A percentile compares a stretch with the other conserved stretches of the same genome.
phyloP scores from a whole-genome alignment of 345 rosid species.

The Populus euphratica region DNA sequence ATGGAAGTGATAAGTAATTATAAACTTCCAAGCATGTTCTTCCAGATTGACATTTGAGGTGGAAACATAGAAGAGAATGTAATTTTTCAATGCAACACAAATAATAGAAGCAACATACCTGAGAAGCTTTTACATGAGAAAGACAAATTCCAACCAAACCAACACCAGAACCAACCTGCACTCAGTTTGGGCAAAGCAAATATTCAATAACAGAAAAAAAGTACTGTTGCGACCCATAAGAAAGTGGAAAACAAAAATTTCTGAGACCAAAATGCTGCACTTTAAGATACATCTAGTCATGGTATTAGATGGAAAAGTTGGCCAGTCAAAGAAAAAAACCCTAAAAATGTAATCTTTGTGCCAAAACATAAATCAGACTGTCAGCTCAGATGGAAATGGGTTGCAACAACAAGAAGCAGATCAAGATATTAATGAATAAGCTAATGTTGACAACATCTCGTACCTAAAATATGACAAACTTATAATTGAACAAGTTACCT shows the following conservation, averaged over 20 bases:
- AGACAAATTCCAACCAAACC: constrained; percentile 84
- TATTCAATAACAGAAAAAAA: background rate
- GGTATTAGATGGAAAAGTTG: background rate
- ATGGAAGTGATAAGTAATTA: background rate
- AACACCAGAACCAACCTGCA: constrained; percentile 90
- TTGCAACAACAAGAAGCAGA: background rate
- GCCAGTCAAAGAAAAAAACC: background rate
- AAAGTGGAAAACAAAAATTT: background rate
- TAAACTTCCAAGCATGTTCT: background rate
- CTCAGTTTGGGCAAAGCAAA: background rate
- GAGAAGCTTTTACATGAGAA: constrained; percentile 65
- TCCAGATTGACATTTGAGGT: background rate
- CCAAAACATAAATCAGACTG: background rate
- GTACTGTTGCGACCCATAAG: background rate
- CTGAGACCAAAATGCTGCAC: background rate
- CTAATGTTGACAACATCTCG: background rate
- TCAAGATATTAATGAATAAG: background rate
- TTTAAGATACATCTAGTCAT: background rate
- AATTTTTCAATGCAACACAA: background rate
- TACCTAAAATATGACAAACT: background rate
- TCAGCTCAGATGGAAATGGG: background rate
- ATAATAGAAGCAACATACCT: constrained; percentile 38
- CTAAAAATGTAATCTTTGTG: background rate
- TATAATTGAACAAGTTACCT: constrained; percentile 41
- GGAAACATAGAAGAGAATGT: background rate